Conservation (phyloP, 148 eudicot genomes). For the Amaranthus cruentus region DNA sequence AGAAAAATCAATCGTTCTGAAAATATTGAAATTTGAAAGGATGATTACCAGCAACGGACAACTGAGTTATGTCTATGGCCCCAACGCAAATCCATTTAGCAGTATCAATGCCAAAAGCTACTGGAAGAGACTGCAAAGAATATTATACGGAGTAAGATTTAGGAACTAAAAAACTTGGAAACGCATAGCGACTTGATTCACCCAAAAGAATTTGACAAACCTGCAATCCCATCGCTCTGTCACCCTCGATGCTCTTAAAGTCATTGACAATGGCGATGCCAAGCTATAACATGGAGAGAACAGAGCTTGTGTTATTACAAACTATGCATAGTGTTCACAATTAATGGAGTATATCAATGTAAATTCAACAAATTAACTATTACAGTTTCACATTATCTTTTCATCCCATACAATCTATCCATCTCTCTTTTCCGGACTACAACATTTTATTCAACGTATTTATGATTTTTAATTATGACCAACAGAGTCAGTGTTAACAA, state of each 20-base stretch:
- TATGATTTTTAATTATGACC: too few relatives aligned
- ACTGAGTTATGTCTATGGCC: conserved; percentile 84
- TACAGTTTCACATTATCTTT: neutral
- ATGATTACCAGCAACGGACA: conserved; percentile 79
- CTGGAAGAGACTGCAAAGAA: conserved; percentile 78
- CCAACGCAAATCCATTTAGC: conserved; percentile 97
- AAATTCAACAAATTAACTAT: neutral
- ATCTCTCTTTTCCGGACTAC: neutral
- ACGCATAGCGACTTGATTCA: neutral
- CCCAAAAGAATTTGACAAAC: conserved; percentile 30
- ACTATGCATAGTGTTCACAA: neutral
- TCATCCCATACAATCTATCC: neutral
- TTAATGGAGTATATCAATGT: neutral
- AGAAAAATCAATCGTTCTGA: neutral
- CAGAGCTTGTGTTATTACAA: neutral
- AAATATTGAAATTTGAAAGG: neutral
- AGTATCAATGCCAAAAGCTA: conserved; percentile 86
- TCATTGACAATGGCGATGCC: conserved; percentile 97
- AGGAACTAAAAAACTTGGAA: neutral
- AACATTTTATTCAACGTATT: neutral
- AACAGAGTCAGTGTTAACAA: too few relatives aligned
- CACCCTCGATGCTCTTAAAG: conserved; percentile 96
- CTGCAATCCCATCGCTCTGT: conserved; percentile 89
- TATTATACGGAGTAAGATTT: conserved; percentile 2
- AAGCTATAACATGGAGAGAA: conserved; percentile 42